phyloP scores from a whole-genome alignment of 225 moss, liverwort and hornwort genomes.

The Polytrichum commune region DNA sequence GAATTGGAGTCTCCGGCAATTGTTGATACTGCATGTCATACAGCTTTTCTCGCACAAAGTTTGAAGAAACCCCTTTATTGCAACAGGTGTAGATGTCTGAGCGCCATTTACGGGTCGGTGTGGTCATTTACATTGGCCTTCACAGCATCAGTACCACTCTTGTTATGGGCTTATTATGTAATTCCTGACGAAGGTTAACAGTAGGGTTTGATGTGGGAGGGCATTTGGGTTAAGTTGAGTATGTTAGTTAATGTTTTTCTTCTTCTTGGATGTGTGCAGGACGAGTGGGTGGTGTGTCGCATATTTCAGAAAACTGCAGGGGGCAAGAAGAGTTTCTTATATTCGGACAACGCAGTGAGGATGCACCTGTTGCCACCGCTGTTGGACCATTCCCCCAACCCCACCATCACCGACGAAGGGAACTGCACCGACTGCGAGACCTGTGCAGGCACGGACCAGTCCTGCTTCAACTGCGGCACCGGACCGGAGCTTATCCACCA shows the following conservation, averaged over 20 bases:
- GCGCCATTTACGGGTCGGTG: too few relatives aligned
- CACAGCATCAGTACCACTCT: not conserved
- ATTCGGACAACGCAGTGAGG: not conserved
- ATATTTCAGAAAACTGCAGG: conserved; percentile 12
- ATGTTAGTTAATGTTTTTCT: not conserved
- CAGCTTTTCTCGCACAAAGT: too few relatives aligned
- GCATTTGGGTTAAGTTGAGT: not conserved
- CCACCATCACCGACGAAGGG: conserved; percentile 53
- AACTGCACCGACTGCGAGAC: conserved; percentile 59
- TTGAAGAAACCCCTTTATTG: too few relatives aligned
- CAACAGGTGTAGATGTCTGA: too few relatives aligned
- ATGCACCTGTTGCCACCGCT: conserved; percentile 19
- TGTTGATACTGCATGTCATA: too few relatives aligned
- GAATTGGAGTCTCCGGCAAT: too few relatives aligned
- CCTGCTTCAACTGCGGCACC: conserved; percentile 43
- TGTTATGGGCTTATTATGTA: not conserved
- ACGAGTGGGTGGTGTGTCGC: conserved; percentile 16
- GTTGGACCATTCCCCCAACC: conserved; percentile 53
- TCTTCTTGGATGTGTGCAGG: conserved; percentile 9
- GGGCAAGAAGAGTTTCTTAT: conserved; percentile 9
- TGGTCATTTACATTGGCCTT: too few relatives aligned
- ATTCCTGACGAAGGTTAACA: not conserved
- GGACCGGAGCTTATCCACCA: too few relatives aligned
- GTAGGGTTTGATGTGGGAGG: not conserved
- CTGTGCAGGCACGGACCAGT: conserved; percentile 48